Evolutionary conservation across 1,284 basidiomycete species (phyloP).

Genomic region (Microbotryum silenes-acaulis): DNA sequence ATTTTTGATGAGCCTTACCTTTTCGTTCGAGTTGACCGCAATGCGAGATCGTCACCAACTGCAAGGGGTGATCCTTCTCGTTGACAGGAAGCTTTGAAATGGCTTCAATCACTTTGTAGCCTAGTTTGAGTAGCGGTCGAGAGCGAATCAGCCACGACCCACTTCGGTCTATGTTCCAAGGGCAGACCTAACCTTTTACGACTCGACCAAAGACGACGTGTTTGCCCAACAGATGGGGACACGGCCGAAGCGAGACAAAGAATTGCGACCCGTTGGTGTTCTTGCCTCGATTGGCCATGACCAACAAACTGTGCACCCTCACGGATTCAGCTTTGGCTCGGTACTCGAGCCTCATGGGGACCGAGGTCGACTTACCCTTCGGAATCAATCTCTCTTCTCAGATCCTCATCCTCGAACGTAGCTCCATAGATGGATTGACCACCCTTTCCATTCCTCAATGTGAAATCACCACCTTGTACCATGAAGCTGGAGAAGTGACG

Average conservation of each 20-base stretch:
- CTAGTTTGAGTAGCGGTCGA: slow-evolving; percentile 15
- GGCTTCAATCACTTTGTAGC: slow-evolving; percentile 44
- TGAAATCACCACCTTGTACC: slow-evolving; percentile 51
- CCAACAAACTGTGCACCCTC: not conserved
- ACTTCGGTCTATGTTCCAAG: not conserved
- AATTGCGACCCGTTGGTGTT: slow-evolving; percentile 71
- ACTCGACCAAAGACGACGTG: slow-evolving; percentile 48
- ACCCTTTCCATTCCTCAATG: slow-evolving; percentile 27
- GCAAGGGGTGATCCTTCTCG: slow-evolving; percentile 52
- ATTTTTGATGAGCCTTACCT: not conserved
- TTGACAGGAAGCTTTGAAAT: slow-evolving; percentile 44
- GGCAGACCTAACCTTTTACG: slow-evolving; percentile 38
- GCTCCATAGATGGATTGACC: slow-evolving; percentile 61
- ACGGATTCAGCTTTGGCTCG: not conserved
- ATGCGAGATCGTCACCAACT: slow-evolving; percentile 63
- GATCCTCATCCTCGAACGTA: slow-evolving; percentile 67
- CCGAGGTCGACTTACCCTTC: slow-evolving; percentile 44
- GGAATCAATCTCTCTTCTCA: slow-evolving; percentile 56
- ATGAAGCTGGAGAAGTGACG: slow-evolving; percentile 56
- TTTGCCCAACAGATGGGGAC: slow-evolving; percentile 46
- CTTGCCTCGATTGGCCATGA: slow-evolving; percentile 25
- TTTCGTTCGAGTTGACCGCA: slow-evolving; percentile 73
- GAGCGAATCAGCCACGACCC: not conserved
- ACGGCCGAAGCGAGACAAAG: slow-evolving; percentile 68
- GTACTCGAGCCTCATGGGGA: slow-evolving; percentile 4